Evolutionary conservation across 2,329 filamentous ascomycete species (phyloP).

Genomic region (Cyanodermella asteris): DNA sequence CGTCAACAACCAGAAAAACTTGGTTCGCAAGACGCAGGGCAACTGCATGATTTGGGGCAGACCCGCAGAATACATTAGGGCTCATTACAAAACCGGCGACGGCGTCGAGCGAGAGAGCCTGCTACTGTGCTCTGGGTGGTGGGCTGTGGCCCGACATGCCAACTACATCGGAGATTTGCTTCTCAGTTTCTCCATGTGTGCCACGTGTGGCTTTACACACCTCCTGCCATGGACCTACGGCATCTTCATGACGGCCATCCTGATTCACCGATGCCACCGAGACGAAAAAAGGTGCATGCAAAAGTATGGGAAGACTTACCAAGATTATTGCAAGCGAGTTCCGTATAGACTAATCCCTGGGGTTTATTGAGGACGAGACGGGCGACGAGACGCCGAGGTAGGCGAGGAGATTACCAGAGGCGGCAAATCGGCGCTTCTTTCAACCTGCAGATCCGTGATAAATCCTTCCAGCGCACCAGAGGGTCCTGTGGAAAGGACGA

Average conservation of each 20-base stretch:
- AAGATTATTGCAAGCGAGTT: constrained; percentile 21
- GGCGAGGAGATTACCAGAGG: no score
- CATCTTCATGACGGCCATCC: constrained; percentile 22
- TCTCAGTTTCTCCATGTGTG: constrained; percentile 21
- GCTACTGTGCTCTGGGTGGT: constrained; percentile 16
- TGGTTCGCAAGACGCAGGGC: constrained; percentile 18
- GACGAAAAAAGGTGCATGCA: constrained; percentile 23
- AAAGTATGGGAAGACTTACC: constrained; percentile 26
- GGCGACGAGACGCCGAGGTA: no score
- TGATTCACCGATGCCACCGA: constrained; percentile 23
- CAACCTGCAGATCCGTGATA: no score
- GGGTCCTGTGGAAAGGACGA: no score
- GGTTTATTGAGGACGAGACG: no score
- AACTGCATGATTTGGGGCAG: constrained; percentile 23
- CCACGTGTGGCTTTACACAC: constrained; percentile 17
- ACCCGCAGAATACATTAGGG: constrained; percentile 17
- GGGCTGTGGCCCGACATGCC: constrained; percentile 20
- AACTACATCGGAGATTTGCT: constrained; percentile 22
- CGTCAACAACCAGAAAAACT: constrained; percentile 25
- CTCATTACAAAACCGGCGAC: constrained; percentile 20
- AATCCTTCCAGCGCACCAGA: no score
- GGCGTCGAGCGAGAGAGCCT: constrained; percentile 19
- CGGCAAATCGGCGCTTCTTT: no score
- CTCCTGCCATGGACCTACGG: constrained; percentile 24
- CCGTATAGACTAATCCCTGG: constrained; percentile 22